A percentile compares a stretch with the other conserved stretches of the same genome.
These are phyloP conservation scores for Saitozyma podzolica DNA, from an alignment of 768 basidiomycete genomes.

Conservation along the genomic window DNA sequence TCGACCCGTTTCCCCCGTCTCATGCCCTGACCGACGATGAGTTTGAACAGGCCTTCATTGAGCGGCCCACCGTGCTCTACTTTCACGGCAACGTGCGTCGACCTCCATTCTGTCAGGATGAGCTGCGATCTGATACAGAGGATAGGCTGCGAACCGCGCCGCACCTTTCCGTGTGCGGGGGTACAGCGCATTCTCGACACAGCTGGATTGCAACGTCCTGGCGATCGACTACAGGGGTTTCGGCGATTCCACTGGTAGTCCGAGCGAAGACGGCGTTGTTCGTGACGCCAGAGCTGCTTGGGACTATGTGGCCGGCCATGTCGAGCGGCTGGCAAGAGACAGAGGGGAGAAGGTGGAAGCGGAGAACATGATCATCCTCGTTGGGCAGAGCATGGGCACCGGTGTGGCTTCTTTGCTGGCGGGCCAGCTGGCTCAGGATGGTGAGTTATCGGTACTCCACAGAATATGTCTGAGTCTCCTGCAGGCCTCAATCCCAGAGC, in stretches of 20 bases:
- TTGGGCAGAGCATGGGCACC: conserved; percentile 88
- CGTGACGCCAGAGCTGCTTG: conserved; percentile 73
- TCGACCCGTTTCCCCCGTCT: conserved; percentile 1
- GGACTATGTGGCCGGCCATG: conserved; percentile 62
- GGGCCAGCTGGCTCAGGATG: conserved; percentile 55
- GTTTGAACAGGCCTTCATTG: conserved; percentile 61
- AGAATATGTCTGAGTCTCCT: not conserved
- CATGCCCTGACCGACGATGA: conserved; percentile 52
- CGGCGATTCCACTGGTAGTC: conserved; percentile 76
- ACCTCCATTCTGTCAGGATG: not conserved
- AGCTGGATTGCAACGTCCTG: conserved; percentile 64
- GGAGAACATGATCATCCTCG: conserved; percentile 64
- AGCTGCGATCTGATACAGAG: not conserved
- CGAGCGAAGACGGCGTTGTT: conserved; percentile 71
- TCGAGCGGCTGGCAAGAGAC: conserved; percentile 1
- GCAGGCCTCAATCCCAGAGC: conserved; percentile 53
- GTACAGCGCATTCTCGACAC: conserved; percentile 64
- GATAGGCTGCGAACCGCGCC: conserved; percentile 69
- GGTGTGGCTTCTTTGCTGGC: conserved; percentile 63
- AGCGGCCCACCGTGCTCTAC: conserved; percentile 78
- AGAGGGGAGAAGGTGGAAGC: conserved; percentile 53
- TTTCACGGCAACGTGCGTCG: conserved; percentile 73
- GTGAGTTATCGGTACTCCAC: conserved; percentile 22
- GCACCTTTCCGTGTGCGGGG: conserved; percentile 65
- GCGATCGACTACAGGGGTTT: conserved; percentile 91